A percentile compares a stretch with the other conserved stretches of the same genome.
Evolutionary conservation across 768 basidiomycete species (phyloP).

Genomic region (Termitomyces titanicus): DNA sequence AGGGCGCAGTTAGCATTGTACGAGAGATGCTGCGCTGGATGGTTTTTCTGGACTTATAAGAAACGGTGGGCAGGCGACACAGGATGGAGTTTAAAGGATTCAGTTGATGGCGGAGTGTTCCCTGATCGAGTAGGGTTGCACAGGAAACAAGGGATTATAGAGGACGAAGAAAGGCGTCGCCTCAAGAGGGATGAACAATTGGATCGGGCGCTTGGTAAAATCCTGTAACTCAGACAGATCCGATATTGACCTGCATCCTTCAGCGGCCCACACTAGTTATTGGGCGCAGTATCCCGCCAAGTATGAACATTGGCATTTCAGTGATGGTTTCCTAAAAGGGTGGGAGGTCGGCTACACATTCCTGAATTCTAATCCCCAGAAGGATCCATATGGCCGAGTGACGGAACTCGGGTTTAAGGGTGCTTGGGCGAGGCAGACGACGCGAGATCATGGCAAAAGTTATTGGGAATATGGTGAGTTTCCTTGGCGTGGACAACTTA

Average conservation of each 20-base stretch:
- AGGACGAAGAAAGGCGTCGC: constrained; percentile 17
- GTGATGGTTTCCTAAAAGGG: constrained; percentile 59
- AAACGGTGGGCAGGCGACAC: constrained; percentile 62
- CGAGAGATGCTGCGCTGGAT: constrained; percentile 63
- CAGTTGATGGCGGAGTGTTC: constrained; percentile 57
- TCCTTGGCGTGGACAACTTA: neutral
- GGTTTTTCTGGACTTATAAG: constrained; percentile 86
- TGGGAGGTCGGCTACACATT: constrained; percentile 72
- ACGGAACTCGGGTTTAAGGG: constrained; percentile 64
- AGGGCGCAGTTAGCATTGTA: constrained; percentile 64
- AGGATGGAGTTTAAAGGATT: constrained; percentile 74
- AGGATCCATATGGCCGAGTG: constrained; percentile 21
- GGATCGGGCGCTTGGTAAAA: constrained; percentile 29
- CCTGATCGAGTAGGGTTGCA: constrained; percentile 47
- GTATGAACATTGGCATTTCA: constrained; percentile 68
- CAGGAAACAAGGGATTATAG: constrained; percentile 18
- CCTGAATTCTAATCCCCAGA: constrained; percentile 26
- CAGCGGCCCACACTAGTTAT: constrained; percentile 36
- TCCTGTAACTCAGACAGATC: neutral
- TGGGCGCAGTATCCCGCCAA: constrained; percentile 48
- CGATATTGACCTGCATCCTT: constrained; percentile 1
- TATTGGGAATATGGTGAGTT: constrained; percentile 68
- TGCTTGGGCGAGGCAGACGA: constrained; percentile 51
- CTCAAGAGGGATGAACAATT: constrained; percentile 23
- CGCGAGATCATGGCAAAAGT: constrained; percentile 38